These are phyloP conservation scores for Carex scoparia DNA, from an alignment of 176 grass and related monocot species.

Conservation along the genomic window DNA sequence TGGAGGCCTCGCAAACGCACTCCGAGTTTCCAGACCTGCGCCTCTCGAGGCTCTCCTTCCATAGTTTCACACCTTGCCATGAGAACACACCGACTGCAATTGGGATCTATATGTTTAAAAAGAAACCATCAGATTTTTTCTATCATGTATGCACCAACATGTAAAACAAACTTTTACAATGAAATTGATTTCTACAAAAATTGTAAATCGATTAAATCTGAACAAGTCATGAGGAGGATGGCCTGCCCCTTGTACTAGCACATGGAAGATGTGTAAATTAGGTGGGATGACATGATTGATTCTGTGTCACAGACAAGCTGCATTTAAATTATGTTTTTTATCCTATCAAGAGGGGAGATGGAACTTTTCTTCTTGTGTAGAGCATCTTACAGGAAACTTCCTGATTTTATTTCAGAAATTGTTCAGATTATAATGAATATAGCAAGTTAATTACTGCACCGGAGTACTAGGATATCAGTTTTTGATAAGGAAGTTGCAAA, in stretches of 20 bases:
- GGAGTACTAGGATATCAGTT: not conserved
- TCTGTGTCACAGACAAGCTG: not conserved
- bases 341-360: not conserved
- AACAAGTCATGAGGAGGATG: not conserved
- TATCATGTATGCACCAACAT: slow-evolving; percentile 5
- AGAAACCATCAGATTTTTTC: not conserved
- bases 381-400: not conserved
- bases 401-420: not conserved
- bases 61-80: slow-evolving; percentile 62
- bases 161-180: not conserved
- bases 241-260: not conserved
- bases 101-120: slow-evolving; percentile 45
- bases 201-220: not conserved
- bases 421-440: not conserved
- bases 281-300: slow-evolving; percentile 3
- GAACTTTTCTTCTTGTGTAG: slow-evolving; percentile 1
- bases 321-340: not conserved
- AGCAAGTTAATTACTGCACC: not conserved
- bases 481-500: not conserved
- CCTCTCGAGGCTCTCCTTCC: slow-evolving; percentile 55
- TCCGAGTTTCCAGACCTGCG: slow-evolving; percentile 64
- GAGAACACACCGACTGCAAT: slow-evolving; percentile 50
- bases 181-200: not conserved
- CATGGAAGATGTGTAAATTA: slow-evolving; percentile 4
- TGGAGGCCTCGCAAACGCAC: slow-evolving; percentile 82